Evolutionary conservation across 1,139 yeast genomes (phyloP), one percentile per base, ranked within the genome.

Genomic region (Geotrichum restrictum): DNA sequence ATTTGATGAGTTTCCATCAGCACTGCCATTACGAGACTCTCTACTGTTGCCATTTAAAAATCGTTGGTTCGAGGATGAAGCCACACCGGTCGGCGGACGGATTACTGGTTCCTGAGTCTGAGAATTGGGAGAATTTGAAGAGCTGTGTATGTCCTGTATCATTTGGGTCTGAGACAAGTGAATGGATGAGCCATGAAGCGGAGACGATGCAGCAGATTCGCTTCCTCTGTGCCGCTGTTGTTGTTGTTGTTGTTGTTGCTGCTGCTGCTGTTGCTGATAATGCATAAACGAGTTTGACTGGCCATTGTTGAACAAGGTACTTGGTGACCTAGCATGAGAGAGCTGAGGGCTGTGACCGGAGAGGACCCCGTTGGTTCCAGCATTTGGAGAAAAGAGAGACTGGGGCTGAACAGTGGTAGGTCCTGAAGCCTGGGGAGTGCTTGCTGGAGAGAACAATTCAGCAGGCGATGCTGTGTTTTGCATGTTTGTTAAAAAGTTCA

Each of bases 341-440:
- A 33, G 29, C 24, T 51, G 53, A 2, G 49, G 38, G 14, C 49
- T 44, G 19, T 34, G 18, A 18, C 40, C 31, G 13, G 34, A 47
- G 8, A 51, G 34, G 19, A 36, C 40, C 21, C 21, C 32, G 24
- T 27, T 32, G 40, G 24, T 31, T 22, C 22, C 21, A 3, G 47
- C 21, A 16, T 32, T 45, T 14, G 53, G 53, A 11, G 53, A 51
- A 31, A 51, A 51, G 16, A 51, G 44, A 11, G 53, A 45, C 38
- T 34, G 49, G 8, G 53, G 50, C 41, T 45, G 50, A 16, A 50
- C 14, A 27, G 32, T 24, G 13, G 22, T 39, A 8, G 34, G 27
- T 32, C 31, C 42, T 22, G 42, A 8, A 18, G 39, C 39, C 27
- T 45, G 43, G 14, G 47, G 34, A 14, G 43, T 43, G 11, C n/a